These are phyloP conservation scores for Calonectria naviculata DNA, from an alignment of 2,329 filamentous ascomycete species.

Conservation along the genomic window DNA sequence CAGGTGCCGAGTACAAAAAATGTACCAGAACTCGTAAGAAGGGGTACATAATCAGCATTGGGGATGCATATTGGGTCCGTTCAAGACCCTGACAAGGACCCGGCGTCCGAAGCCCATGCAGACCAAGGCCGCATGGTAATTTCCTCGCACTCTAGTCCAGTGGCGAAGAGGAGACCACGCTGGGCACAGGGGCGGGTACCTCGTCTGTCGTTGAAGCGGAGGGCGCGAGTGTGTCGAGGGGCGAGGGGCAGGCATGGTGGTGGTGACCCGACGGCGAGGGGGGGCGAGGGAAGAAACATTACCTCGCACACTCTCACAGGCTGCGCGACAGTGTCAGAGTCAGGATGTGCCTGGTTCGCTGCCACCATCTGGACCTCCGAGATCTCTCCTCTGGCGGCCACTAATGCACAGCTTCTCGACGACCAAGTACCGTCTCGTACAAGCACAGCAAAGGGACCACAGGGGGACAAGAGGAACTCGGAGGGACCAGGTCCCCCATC, in stretches of 20 bases:
- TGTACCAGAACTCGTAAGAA: not conserved
- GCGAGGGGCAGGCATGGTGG: constrained; percentile 29
- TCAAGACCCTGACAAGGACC: constrained; percentile 19
- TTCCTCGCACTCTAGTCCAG: constrained; percentile 36
- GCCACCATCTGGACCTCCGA: constrained; percentile 43
- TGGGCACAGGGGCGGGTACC: constrained; percentile 35
- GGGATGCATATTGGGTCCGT: constrained; percentile 33
- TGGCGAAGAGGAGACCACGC: constrained; percentile 43
- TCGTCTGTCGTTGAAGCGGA: constrained; percentile 34
- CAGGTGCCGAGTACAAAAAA: not conserved
- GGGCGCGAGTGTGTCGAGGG: constrained; percentile 27
- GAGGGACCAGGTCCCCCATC: constrained; percentile 33
- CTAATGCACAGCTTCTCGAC: constrained; percentile 46
- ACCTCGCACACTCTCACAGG: constrained; percentile 21
- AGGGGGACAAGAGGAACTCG: constrained; percentile 23
- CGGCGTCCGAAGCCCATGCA: constrained; percentile 40
- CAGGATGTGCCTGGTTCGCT: constrained; percentile 43
- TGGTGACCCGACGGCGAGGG: constrained; percentile 18
- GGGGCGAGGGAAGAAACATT: constrained; percentile 20
- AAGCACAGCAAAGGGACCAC: constrained; percentile 31
- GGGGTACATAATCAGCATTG: constrained; percentile 22
- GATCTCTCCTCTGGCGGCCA: constrained; percentile 47
- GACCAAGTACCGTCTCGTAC: constrained; percentile 35
- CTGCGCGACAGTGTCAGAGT: constrained; percentile 17
- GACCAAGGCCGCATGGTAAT: constrained; percentile 37